These are phyloP conservation scores for Triticum timopheevii DNA, from an alignment of 176 grass and related monocot species.

Conservation along the genomic window DNA sequence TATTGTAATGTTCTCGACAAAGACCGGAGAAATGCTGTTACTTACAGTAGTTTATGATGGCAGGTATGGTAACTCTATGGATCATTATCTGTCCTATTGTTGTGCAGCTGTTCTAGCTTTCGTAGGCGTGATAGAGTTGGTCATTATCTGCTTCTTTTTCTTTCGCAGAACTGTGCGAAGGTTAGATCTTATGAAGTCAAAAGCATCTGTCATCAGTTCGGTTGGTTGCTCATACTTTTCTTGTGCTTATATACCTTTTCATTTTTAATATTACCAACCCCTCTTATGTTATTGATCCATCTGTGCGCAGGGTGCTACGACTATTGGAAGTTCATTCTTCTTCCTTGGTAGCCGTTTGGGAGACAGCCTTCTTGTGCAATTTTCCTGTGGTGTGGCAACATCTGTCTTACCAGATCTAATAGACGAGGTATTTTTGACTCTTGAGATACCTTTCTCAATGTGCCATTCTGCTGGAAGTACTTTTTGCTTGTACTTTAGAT, in stretches of 20 bases:
- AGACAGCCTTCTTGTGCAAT: slow-evolving; percentile 97
- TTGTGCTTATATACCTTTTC: slow-evolving; percentile 19
- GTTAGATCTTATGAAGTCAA: slow-evolving; percentile 95
- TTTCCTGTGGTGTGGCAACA: slow-evolving; percentile 54
- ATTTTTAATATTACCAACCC: background rate
- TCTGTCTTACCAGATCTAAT: slow-evolving; percentile 42
- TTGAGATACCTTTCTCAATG: slow-evolving; percentile 22
- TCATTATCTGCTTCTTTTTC: slow-evolving; percentile 14
- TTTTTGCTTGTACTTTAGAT: background rate
- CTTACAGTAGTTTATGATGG: slow-evolving; percentile 83
- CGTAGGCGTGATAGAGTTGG: background rate
- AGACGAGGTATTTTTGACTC: slow-evolving; percentile 58
- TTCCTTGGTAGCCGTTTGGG: slow-evolving; percentile 93
- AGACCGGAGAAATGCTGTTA: slow-evolving; percentile 83
- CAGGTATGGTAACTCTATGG: slow-evolving; percentile 42
- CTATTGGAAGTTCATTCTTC: slow-evolving; percentile 86
- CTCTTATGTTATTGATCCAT: slow-evolving; percentile 17
- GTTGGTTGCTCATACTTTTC: slow-evolving; percentile 52
- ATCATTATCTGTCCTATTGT: background rate
- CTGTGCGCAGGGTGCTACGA: slow-evolving; percentile 64
- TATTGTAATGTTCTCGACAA: slow-evolving; percentile 80
- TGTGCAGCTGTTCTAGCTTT: slow-evolving; percentile 23
- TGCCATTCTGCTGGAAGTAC: background rate
- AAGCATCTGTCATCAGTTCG: slow-evolving; percentile 86
- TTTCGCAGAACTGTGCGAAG: slow-evolving; percentile 82